Evolutionary conservation across 768 basidiomycete species (phyloP), one percentile per base, ranked within the genome.

Genomic region (Lactifluus piperatus): DNA sequence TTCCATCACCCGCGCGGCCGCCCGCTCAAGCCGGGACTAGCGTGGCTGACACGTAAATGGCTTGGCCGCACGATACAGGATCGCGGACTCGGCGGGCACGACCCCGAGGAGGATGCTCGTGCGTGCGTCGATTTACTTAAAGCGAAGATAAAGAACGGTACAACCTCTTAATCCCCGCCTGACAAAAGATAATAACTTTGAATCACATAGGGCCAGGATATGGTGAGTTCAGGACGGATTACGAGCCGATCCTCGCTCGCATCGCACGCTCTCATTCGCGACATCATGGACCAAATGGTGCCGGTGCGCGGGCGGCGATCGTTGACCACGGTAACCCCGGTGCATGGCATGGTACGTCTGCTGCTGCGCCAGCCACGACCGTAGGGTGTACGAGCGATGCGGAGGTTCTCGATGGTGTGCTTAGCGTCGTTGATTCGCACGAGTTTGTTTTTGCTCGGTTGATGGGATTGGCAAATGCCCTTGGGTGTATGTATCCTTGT

Each of bases 21-120:
- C 41, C 94, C 95, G 0, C 82, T 92, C 62, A 98, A 97, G 73
- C 92, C 95, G 0, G 92, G 91, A 1, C 79, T 99, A 7, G 94
- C 94, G 20, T 97, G 93, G 93, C 81, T 99, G 46, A 91, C 91
- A 46, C 89, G 90, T 68, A 92, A 91, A 68, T 97, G 93, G 92
- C 86, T 91, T 56, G 81, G 81, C 11, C 81, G 88, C 51, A 90
- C 94, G 65, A 98, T 99, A 44, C 95, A 98, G 71, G 82, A 79
- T 0, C 74, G 81, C 0, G 91, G 91, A 0, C 86, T 88, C 51
- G 88, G 86, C 2, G 92, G 92, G 3, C 95, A 98, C 70, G 89
- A 97, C 62, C 91, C 94, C 2, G 91, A 94, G 66, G 95, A 98
- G 69, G 95, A 98, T 65, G 94, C 95, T 0, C 76, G 86, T 20